Percentiles rank a stretch among this genome's conserved stretches.
phyloP scores from a whole-genome alignment of 148 eudicot species.

The Fallopia convolvulus region DNA sequence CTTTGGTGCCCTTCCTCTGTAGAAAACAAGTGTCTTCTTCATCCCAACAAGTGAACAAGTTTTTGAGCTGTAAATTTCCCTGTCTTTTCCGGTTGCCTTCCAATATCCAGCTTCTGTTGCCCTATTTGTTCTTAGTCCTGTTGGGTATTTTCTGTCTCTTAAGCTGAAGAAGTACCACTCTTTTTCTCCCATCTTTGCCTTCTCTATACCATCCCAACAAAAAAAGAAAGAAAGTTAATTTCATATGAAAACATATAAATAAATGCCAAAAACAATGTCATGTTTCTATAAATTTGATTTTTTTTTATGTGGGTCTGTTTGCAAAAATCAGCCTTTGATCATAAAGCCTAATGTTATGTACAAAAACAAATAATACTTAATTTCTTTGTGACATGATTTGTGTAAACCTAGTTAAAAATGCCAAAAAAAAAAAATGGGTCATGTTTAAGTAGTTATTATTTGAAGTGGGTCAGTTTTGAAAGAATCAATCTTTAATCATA shows the following conservation, averaged over 20 bases:
- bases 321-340: too few species aligned
- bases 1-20: constrained; percentile 87
- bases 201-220: constrained; percentile 25
- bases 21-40: constrained; percentile 98
- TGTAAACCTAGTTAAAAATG: too few species aligned
- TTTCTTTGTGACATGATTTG: too few species aligned
- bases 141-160: constrained; percentile 87
- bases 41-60: constrained; percentile 70
- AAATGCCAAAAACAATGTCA: not conserved
- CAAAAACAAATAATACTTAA: too few species aligned
- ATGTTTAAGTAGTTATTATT: not conserved
- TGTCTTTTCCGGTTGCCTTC: constrained; percentile 98
- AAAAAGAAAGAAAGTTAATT: not conserved
- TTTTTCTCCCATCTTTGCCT: constrained; percentile 94
- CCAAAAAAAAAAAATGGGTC: not conserved
- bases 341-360: too few species aligned
- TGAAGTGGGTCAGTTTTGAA: too few species aligned
- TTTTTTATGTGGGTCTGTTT: not conserved
- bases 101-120: constrained; percentile 94
- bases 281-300: not conserved
- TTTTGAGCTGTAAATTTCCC: constrained; percentile 82
- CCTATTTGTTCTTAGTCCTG: constrained; percentile 77
- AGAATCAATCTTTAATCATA: too few species aligned
- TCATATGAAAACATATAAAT: not conserved
- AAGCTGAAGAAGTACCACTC: constrained; percentile 97